Evolutionary conservation across 768 basidiomycete genomes (phyloP).

Genomic region (Tylopilus vinaceipallidus): DNA sequence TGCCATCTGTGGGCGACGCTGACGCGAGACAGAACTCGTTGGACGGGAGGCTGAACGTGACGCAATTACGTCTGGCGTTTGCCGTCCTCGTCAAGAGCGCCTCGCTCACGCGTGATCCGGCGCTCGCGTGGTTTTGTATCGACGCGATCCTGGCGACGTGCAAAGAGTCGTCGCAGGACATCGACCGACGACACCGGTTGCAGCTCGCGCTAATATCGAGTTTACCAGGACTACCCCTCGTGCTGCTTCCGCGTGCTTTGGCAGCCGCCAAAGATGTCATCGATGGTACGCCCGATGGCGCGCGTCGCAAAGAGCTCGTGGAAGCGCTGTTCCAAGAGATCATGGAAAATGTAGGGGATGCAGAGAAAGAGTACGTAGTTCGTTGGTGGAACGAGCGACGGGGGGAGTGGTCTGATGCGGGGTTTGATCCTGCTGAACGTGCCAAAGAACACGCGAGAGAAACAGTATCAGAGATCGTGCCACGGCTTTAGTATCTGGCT

Average conservation of each 20-base stretch:
- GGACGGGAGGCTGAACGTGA: constrained; percentile 55
- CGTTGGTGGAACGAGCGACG: constrained; percentile 68
- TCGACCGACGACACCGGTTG: constrained; percentile 49
- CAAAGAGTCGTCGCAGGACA: constrained; percentile 19
- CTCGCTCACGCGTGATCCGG: constrained; percentile 37
- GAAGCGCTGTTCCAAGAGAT: constrained; percentile 64
- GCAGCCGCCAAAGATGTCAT: constrained; percentile 43
- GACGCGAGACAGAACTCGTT: constrained; percentile 65
- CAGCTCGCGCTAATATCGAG: constrained; percentile 63
- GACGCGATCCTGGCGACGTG: constrained; percentile 52
- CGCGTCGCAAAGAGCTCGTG: constrained; percentile 44
- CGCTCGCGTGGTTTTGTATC: constrained; percentile 71
- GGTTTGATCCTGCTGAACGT: not conserved
- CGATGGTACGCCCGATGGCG: constrained; percentile 28
- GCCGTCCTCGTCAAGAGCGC: constrained; percentile 68
- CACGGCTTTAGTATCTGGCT: no score
- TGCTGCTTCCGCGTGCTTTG: constrained; percentile 54
- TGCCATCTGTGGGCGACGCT: no score
- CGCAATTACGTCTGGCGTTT: constrained; percentile 73
- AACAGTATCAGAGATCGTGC: no score
- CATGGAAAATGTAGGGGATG: constrained; percentile 60
- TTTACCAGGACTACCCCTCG: constrained; percentile 58
- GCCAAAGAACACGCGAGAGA: no score
- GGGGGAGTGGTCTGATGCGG: constrained; percentile 19
- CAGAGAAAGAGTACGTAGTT: constrained; percentile 64